Evolutionary conservation across 202 grass and related monocot species (phyloP).

Genomic region (Saccharum hybrid): DNA sequence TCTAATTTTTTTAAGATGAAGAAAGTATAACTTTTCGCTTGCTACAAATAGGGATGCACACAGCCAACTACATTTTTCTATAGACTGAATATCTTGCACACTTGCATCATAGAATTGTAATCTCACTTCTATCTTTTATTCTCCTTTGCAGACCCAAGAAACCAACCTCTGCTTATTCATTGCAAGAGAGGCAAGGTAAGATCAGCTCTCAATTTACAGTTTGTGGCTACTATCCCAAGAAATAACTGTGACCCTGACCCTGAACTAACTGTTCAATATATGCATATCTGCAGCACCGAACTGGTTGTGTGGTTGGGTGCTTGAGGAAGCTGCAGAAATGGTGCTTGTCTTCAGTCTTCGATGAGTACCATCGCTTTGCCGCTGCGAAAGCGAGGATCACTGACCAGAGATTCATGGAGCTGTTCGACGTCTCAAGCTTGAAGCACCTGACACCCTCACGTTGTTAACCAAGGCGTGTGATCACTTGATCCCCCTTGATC

Average conservation of each 20-base stretch:
- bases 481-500: background rate
- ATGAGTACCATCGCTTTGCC: slow-evolving; percentile 78
- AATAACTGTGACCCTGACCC: background rate
- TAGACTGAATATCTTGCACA: background rate
- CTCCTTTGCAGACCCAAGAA: slow-evolving; percentile 65
- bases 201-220: background rate
- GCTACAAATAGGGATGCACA: background rate
- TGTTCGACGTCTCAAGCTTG: slow-evolving; percentile 78
- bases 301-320: slow-evolving; percentile 86
- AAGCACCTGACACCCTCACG: slow-evolving; percentile 57
- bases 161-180: slow-evolving; percentile 92
- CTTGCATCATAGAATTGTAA: slow-evolving; percentile 26
- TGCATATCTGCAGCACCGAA: slow-evolving; percentile 73
- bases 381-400: slow-evolving; percentile 86
- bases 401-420: slow-evolving; percentile 88
- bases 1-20: background rate
- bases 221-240: background rate
- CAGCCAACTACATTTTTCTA: background rate
- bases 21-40: background rate
- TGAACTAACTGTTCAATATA: slow-evolving; percentile 14
- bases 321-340: slow-evolving; percentile 87
- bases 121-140: slow-evolving; percentile 14
- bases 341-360: slow-evolving; percentile 84
- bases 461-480: slow-evolving; percentile 43
- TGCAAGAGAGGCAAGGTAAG: slow-evolving; percentile 96